Base-by-base conservation (phyloP, 1,284 basidiomycete genomes). In the Kalmanozyma brasiliensis region DNA sequence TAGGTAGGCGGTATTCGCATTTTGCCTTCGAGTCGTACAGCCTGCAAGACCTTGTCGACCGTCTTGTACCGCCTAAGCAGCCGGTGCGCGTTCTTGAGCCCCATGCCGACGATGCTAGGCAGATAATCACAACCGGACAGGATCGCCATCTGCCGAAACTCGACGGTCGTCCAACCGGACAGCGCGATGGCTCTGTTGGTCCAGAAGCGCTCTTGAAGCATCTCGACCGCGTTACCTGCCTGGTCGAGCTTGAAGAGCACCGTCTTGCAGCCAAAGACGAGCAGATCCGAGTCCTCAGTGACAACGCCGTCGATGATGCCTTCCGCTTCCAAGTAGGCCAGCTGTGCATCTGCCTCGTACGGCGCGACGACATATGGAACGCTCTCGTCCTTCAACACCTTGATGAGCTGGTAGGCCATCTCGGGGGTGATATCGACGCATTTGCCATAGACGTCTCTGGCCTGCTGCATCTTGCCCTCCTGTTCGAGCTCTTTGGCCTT, bases 321-420 rank as follows among this genome's bases (percentile, higher is more conserved):
- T 38, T 86, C 83, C 41, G 88, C 88, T 80, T 98, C 96, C 43
- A 99, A 86, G 83, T 90, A 98, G 51, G 93, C 91, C 58, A 99
- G 87, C 83, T 99, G 96, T 0, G 96, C 94, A 80, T 99, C 96
- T 0, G 96, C 96, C 85, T 99, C 96, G 83, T 98, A 98, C 0
- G 96, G 96, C 5, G 96, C 96, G 6, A 98, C 96, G 23, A 98
- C 86, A 80, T 96, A 98, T 22, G 69, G 55, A 8, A 82, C 73
- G 14, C 37, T 47, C 8, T 76, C 53, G 10, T 61, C 19, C 19
- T 60, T 58, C 19, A 82, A 56, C 74, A 89, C 93, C 87, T 98
- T 97, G 85, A 98, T 98, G 66, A 98, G 85, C 83, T 98, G 95
- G 80, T 88, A 94, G 6, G 96, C 96, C 92, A 98, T 95, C 81